phyloP scores from a whole-genome alignment of 192 early-diverging fungal genomes.

The Phycomyces nitens region DNA sequence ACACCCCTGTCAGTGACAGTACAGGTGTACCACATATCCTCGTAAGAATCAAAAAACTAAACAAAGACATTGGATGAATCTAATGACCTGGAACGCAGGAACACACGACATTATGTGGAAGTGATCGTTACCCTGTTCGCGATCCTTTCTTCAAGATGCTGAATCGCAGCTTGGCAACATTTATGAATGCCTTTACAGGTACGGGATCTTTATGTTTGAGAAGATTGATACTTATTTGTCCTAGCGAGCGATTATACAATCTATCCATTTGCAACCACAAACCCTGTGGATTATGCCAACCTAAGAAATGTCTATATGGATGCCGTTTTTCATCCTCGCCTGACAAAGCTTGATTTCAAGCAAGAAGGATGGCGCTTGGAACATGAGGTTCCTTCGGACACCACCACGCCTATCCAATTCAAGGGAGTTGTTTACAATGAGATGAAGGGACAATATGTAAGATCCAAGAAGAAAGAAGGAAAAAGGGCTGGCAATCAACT shows the following conservation, averaged over 20 bases:
- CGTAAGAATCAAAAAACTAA: conserved; percentile 23
- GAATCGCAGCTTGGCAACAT: conserved; percentile 90
- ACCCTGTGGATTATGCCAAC: conserved; percentile 85
- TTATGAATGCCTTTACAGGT: conserved; percentile 96
- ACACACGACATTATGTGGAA: conserved; percentile 93
- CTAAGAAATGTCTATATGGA: conserved; percentile 91
- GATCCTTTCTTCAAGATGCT: conserved; percentile 99
- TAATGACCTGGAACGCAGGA: too few species aligned
- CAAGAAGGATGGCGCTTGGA: conserved; percentile 96
- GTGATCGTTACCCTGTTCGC: conserved; percentile 80
- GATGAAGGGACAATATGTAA: conserved; percentile 86
- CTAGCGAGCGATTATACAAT: conserved; percentile 79
- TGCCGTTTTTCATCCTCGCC: conserved; percentile 76
- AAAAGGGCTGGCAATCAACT: background rate
- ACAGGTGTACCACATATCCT: conserved; percentile 93
- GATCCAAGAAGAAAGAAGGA: background rate
- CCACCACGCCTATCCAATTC: conserved; percentile 67
- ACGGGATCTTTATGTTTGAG: background rate
- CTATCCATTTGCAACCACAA: conserved; percentile 93
- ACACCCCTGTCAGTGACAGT: conserved; percentile 75
- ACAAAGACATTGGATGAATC: too few species aligned
- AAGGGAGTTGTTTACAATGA: conserved; percentile 98
- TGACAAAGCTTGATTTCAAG: conserved; percentile 81
- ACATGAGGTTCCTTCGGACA: conserved; percentile 65
- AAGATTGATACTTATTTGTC: background rate